A percentile compares a stretch with the other conserved stretches of the same genome.
Evolutionary conservation across 352 stramenopile genomes (phyloP).

Genomic region (Phytophthora tubulina): DNA sequence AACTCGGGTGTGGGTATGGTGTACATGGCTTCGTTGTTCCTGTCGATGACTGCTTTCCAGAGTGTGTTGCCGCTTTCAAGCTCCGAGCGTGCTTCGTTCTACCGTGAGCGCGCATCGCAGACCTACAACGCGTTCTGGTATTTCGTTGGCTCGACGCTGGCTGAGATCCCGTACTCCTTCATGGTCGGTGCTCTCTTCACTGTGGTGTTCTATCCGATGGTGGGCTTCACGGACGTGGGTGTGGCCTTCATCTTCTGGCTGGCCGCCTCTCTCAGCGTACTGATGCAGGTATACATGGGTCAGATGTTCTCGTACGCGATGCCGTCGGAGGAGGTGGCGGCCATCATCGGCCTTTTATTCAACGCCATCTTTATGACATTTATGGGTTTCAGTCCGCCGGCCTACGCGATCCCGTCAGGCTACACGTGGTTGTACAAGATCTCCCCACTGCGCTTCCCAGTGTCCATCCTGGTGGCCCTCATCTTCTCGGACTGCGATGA

Average conservation of each 20-base stretch:
- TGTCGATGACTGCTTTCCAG: conserved; percentile 72
- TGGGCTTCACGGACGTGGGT: conserved; percentile 42
- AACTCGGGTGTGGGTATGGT: conserved; percentile 62
- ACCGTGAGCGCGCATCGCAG: conserved; percentile 81
- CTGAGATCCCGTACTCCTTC: conserved; percentile 79
- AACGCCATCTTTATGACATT: conserved; percentile 50
- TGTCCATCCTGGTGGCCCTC: conserved; percentile 39
- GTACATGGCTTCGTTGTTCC: conserved; percentile 67
- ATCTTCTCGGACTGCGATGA: conserved; percentile 41
- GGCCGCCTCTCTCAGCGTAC: conserved; percentile 27
- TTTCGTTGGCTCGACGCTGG: conserved; percentile 46
- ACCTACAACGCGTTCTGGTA: conserved; percentile 84
- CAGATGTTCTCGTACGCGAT: conserved; percentile 43
- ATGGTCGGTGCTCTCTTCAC: conserved; percentile 44
- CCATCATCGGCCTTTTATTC: conserved; percentile 41
- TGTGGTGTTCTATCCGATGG: conserved; percentile 46
- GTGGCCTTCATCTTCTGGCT: conserved; percentile 40
- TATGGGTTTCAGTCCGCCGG: conserved; percentile 39
- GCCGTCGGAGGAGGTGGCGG: conserved; percentile 38
- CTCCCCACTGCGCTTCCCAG: conserved; percentile 34
- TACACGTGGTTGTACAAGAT: conserved; percentile 52
- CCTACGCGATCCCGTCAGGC: not conserved
- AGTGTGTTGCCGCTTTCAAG: conserved; percentile 72
- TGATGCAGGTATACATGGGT: conserved; percentile 49
- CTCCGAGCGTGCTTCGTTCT: conserved; percentile 61